Evolutionary conservation across 1,139 yeast genomes (phyloP), one percentile per base, ranked within the genome.

Genomic region (Lodderomyces oxycetoniae): DNA sequence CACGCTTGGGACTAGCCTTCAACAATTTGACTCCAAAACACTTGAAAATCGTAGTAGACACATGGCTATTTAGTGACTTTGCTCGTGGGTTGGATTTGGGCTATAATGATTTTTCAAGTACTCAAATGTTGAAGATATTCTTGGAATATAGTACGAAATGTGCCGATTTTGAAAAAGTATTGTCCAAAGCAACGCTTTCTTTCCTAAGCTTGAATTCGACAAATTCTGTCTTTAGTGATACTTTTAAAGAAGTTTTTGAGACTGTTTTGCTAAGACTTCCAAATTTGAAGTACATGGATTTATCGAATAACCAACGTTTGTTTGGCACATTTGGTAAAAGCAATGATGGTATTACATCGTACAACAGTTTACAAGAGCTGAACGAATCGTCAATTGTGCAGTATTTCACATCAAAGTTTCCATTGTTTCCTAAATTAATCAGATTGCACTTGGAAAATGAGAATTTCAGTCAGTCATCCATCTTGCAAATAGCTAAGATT

Each of bases 141-240:
- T 39, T 57, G 20, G 64, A 61, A 6, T 39, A 41, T 27, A 22
- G 40, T 3, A 50, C 48, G 16, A 43, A 44, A 1, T n/a, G n/a
- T n/a, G 46, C 52, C 2, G 48, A 44, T 6, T 57, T 56, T 35
- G 29, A 24, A 16, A 34, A 45, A 4, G 38, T 43, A 15, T 17
- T 65, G 1, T 33, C 49, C 4, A 50, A 66, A 11, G 55, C 66
- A 5, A 57, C 68, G 12, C 51, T 80, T 37, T 62, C 68, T 12
- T 83, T 81, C 45, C 66, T 86, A 29, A 83, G 95, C 12, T 59
- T 88, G 34, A 82, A 85, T 52, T 72, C 87, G 9, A 80, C 94
- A 3, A 68, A 74, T 35, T 58, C 85, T 4, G 44, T 53, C 23
- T 65, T 61, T 39, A 50, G 57, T 7, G 60, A 58, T 8, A 36